These are phyloP conservation scores for Notholithocarpus densiflorus DNA, from an alignment of 306 rosid genomes.

Conservation along the genomic window DNA sequence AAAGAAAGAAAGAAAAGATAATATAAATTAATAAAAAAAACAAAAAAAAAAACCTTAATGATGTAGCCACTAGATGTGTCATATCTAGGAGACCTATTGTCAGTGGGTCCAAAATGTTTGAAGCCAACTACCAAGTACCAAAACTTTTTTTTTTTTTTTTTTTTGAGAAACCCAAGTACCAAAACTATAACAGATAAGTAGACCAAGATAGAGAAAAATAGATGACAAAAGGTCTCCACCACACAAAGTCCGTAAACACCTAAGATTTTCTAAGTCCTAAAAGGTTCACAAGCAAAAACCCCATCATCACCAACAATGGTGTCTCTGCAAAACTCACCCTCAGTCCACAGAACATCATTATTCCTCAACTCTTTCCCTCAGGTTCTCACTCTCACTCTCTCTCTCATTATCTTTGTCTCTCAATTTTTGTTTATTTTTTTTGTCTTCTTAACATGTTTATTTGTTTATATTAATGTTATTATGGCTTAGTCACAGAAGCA, in stretches of 20 bases:
- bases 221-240: conserved; percentile 26
- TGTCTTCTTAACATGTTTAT: conserved; percentile 1
- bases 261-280: not conserved
- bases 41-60: too few species aligned
- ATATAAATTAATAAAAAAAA: not conserved
- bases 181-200: conserved; percentile 21
- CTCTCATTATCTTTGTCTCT: not conserved
- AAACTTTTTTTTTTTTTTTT: too few species aligned
- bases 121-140: not conserved
- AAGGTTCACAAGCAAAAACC: not conserved
- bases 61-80: too few species aligned
- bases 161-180: too few species aligned
- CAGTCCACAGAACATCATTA: conserved; percentile 48
- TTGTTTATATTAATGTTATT: not conserved
- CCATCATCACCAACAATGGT: conserved; percentile 45
- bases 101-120: not conserved
- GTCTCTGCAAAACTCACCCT: conserved; percentile 61
- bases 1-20: not conserved
- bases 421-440: not conserved
- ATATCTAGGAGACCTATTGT: not conserved
- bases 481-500: conserved; percentile 43
- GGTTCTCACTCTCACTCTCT: conserved; percentile 34
- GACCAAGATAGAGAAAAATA: conserved; percentile 5
- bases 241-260: not conserved
- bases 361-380: conserved; percentile 64